A percentile compares a stretch with the other conserved stretches of the same genome.
Conservation (phyloP, 352 stramenopile genomes). For the Globisporangium emineosum region DNA sequence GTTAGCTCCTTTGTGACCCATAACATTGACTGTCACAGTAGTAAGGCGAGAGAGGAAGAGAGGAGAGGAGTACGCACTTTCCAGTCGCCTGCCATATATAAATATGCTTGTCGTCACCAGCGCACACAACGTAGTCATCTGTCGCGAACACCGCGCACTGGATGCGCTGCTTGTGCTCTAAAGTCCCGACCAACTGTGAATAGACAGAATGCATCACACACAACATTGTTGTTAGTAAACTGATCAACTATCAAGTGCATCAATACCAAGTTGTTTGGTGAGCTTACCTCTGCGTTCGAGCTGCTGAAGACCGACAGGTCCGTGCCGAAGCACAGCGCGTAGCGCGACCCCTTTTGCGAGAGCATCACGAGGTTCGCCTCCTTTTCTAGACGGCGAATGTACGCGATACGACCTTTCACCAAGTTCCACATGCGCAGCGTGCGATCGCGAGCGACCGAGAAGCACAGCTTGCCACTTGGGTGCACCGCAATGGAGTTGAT, state of each 20-base stretch:
- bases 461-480: conserved; percentile 85
- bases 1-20: background rate
- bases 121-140: conserved; percentile 74
- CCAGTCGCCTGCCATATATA: conserved; percentile 77
- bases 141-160: conserved; percentile 71
- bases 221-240: background rate
- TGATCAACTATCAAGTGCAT: background rate
- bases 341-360: conserved; percentile 69
- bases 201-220: conserved; percentile 1
- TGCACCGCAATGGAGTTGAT: conserved; percentile 86
- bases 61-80: conserved; percentile 38
- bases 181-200: conserved; percentile 48
- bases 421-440: conserved; percentile 91
- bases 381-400: conserved; percentile 83
- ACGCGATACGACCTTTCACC: conserved; percentile 85
- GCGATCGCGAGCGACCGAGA: conserved; percentile 78
- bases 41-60: background rate
- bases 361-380: conserved; percentile 75
- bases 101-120: conserved; percentile 78
- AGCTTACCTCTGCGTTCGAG: conserved; percentile 55
- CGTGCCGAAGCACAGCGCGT: conserved; percentile 66
- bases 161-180: conserved; percentile 76
- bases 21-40: background rate
- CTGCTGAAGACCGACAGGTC: conserved; percentile 80
- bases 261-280: background rate